These are phyloP conservation scores for Talaromyces trachyspermus DNA, from an alignment of 495 filamentous ascomycete species.

Conservation along the genomic window DNA sequence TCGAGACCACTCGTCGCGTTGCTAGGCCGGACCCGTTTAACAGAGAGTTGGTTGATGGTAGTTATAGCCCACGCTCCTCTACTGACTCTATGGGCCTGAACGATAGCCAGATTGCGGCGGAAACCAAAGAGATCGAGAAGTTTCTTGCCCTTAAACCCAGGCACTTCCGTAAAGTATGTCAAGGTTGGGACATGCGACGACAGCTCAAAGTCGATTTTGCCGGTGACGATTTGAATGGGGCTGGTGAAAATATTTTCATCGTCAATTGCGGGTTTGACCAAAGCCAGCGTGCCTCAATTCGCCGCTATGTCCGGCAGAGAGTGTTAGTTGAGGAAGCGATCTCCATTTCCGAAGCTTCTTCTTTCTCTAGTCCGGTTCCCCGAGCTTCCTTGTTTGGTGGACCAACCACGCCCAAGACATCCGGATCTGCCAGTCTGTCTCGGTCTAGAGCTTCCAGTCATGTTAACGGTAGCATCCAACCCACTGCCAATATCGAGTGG, in stretches of 20 bases:
- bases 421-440: slow-evolving; percentile 14
- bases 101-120: slow-evolving; percentile 59
- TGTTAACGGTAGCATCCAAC: slow-evolving; percentile 11
- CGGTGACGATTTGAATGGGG: slow-evolving; percentile 61
- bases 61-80: slow-evolving; percentile 61
- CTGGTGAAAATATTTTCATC: slow-evolving; percentile 69
- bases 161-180: slow-evolving; percentile 70
- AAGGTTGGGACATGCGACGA: slow-evolving; percentile 89
- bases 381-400: slow-evolving; percentile 33
- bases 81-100: slow-evolving; percentile 65
- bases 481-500: slow-evolving; percentile 44
- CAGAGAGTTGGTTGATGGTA: slow-evolving; percentile 50
- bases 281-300: slow-evolving; percentile 38
- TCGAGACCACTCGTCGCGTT: slow-evolving; percentile 65
- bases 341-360: neutral
- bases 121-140: slow-evolving; percentile 73
- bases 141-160: slow-evolving; percentile 68
- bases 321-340: slow-evolving; percentile 12
- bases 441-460: slow-evolving; percentile 26
- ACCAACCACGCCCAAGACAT: slow-evolving; percentile 11
- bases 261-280: slow-evolving; percentile 63
- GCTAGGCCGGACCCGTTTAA: slow-evolving; percentile 65
- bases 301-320: slow-evolving; percentile 43
- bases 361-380: neutral
- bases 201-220: slow-evolving; percentile 85